Conservation (phyloP, 805 yeast species). For the Nakazawaea anatomiae region DNA sequence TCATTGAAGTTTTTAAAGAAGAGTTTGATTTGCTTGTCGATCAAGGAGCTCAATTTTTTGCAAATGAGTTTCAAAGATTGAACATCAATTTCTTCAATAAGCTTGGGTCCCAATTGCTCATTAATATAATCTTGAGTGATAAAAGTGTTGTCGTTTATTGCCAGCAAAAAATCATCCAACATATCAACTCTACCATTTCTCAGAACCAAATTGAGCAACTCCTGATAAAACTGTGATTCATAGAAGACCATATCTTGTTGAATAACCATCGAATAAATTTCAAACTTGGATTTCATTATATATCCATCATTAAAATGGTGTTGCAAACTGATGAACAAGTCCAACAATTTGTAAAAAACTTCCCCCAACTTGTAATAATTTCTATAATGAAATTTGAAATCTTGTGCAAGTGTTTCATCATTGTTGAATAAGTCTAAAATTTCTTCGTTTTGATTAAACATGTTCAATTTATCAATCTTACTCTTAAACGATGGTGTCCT, state of each 20-base stretch:
- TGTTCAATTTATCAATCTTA: not conserved
- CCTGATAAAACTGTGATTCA: constrained; percentile 3
- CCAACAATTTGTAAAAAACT: constrained; percentile 4
- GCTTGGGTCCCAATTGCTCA: not conserved
- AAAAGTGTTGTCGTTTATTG: not conserved
- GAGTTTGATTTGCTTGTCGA: not conserved
- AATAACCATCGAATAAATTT: constrained; percentile 2
- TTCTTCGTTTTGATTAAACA: not conserved
- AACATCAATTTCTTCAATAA: not conserved
- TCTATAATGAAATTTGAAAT: constrained; percentile 5
- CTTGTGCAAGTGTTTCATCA: not conserved
- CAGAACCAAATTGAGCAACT: not conserved
- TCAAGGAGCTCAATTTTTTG: not conserved
- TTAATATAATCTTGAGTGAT: constrained; percentile 6
- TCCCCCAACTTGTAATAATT: not conserved
- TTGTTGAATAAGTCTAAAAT: not conserved
- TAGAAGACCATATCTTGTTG: not conserved
- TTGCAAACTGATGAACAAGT: constrained; percentile 2
- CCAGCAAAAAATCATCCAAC: not conserved
- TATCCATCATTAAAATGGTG: not conserved
- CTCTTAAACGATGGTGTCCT: constrained; percentile 4
- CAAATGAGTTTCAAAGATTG: not conserved
- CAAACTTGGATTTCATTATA: not conserved
- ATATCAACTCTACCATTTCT: not conserved
- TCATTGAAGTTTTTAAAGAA: not conserved